A percentile compares a stretch with the other conserved stretches of the same genome.
Conservation (phyloP, 2,329 filamentous ascomycete species). For the Beauveria sp. region DNA sequence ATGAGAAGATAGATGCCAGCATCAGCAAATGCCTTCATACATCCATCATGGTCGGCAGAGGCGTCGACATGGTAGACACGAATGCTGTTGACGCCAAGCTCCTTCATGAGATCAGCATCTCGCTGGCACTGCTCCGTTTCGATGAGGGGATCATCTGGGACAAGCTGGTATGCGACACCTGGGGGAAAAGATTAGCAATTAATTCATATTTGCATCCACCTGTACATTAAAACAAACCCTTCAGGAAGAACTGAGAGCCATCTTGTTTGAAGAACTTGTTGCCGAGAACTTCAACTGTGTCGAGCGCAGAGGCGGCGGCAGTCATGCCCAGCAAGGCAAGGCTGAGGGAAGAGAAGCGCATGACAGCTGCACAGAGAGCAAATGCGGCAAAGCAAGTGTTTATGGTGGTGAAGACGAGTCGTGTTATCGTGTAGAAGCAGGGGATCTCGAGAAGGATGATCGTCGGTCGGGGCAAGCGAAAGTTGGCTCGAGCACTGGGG, state of each 20-base stretch:
- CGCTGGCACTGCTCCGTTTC: constrained; percentile 67
- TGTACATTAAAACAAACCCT: constrained; percentile 44
- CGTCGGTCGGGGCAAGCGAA: neutral
- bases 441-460: neutral
- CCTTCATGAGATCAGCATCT: constrained; percentile 71
- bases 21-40: constrained; percentile 73
- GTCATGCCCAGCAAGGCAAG: constrained; percentile 28
- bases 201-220: neutral
- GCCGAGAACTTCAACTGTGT: constrained; percentile 51
- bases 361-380: constrained; percentile 17
- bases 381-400: neutral
- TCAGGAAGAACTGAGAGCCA: constrained; percentile 77
- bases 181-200: neutral
- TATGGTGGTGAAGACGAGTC: neutral
- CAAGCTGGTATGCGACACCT: constrained; percentile 68
- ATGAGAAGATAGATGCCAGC: constrained; percentile 79
- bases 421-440: neutral
- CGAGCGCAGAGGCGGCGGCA: constrained; percentile 31
- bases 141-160: constrained; percentile 63
- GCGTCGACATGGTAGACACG: constrained; percentile 84
- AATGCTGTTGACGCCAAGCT: constrained; percentile 74
- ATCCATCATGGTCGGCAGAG: constrained; percentile 61
- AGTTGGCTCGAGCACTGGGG: neutral
- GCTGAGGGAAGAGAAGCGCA: constrained; percentile 31
- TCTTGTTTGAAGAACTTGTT: constrained; percentile 81